Evolutionary conservation across 108 stramenopile species (phyloP), one percentile per base, ranked within the genome.

Genomic region (Cyclotella cryptica): DNA sequence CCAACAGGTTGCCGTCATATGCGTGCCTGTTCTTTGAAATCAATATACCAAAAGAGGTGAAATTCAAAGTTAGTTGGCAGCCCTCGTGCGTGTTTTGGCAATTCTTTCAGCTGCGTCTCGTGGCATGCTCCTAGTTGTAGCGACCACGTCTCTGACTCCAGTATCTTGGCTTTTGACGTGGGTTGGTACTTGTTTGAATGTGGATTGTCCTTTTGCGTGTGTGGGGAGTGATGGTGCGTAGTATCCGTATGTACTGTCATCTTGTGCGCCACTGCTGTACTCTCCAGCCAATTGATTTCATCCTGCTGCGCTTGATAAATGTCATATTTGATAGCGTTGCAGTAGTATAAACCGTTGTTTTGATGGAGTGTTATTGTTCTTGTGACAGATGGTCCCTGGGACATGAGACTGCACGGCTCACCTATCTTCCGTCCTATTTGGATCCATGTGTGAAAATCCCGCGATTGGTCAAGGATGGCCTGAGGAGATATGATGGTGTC

Each of bases 81-180:
- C 8, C 71, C 71, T 12, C 10, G 29, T 46, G 60, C 60, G 30
- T 61, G 40, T 15, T 35, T 19, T 8, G 60, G 60, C 8, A 72
- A 6, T 0, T 24, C n/a, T n/a, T n/a, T n/a, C n/a, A n/a, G n/a
- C n/a, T n/a, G n/a, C n/a, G n/a, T n/a, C n/a, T n/a, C n/a, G 12
- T 13, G n/a, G 46, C 42, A 44, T 27, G 14, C 40, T 1, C 59
- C 71, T 14, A 72, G 35, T 1, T 60, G 71, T 17, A 44, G 17
- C 0, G 35, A 18, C 71, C 71, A 72, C 5, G 59, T 27, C 62
- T 62, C n/a, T n/a, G n/a, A n/a, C n/a, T n/a, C n/a, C n/a, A n/a
- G n/a, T n/a, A n/a, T n/a, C n/a, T n/a, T n/a, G 1, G 71, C 2
- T 14, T 41, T n/a, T 17, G 57, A 14, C 9, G 24, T 26, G 10